Evolutionary conservation across 306 rosid genomes (phyloP), one percentile per base, ranked within the genome.

Genomic region (Sesbania bispinosa): DNA sequence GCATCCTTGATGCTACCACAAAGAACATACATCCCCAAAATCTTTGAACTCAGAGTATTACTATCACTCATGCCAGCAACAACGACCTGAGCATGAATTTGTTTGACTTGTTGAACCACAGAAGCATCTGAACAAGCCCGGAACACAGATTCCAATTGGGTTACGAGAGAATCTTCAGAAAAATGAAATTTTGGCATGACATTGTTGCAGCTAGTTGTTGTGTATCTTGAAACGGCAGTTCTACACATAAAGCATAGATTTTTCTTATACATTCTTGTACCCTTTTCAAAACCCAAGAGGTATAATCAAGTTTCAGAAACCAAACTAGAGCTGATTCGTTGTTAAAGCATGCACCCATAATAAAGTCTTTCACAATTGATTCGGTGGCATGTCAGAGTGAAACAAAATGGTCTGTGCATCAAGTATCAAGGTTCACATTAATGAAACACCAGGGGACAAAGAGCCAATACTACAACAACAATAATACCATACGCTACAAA

Each of bases 11-110:
- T 38, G 57, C 87, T 74, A n/a, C 86, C 79, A 53, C 87, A 82
- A 63, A 84, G 89, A 75, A 85, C 82, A 80, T 86, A 92, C 78
- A 87, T 51, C 26, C 94, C 94, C 77, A 89, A 52, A 46, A 92
- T 48, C 74, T 71, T 86, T 9, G 85, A 69, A 59, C 84, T 76
- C 19, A 85, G 52, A 1, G 74, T 48, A 23, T 50, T 71, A 29
- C 54, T 38, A 10, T 58, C 62, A 42, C 51, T 23, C 57, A 82
- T 50, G 23, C 92, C 97, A 71, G 50, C 41, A 51, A 73, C 81
- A 77, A 87, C 59, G 53, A 80, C 77, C 65, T 81, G 92, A 24
- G 88, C 81, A 50, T 92, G 97, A 70, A 85, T 62, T 68, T 89
- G 88, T 27, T 78, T 85, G 35, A 85, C 93, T 76, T 84, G 96